Evolutionary conservation across 2,329 filamentous ascomycete species (phyloP).

Genomic region (Arthrobotrys megalospora): DNA sequence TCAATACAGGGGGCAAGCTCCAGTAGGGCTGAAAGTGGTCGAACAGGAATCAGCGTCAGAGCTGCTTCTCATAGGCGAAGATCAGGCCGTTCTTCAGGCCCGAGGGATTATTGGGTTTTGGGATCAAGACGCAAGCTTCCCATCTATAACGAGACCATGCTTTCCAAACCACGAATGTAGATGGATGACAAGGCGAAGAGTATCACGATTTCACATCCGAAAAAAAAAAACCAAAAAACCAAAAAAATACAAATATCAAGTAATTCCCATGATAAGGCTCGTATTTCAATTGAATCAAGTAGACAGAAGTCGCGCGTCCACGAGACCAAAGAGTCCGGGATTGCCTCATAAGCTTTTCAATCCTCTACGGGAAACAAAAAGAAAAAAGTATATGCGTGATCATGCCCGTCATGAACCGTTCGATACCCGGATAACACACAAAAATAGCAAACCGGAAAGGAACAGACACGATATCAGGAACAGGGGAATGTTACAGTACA

Average conservation of each 20-base stretch:
- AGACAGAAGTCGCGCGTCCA: background rate
- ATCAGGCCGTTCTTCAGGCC: slow-evolving; percentile 32
- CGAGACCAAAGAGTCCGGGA: slow-evolving; percentile 14
- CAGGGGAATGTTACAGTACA: slow-evolving; percentile 60
- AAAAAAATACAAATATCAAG: background rate
- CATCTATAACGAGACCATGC: slow-evolving; percentile 20
- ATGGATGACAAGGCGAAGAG: background rate
- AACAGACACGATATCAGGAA: slow-evolving; percentile 55
- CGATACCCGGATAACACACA: slow-evolving; percentile 45
- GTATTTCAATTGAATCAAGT: slow-evolving; percentile 8
- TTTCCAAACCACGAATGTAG: background rate
- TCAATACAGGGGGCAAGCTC: background rate
- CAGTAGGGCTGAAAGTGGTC: background rate
- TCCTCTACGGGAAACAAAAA: slow-evolving; percentile 37
- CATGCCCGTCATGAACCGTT: slow-evolving; percentile 61
- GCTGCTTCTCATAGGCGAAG: slow-evolving; percentile 9
- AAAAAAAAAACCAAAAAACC: no score
- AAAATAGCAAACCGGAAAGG: slow-evolving; percentile 55
- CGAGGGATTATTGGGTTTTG: slow-evolving; percentile 52
- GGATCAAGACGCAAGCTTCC: slow-evolving; percentile 31
- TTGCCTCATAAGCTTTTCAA: slow-evolving; percentile 34
- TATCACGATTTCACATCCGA: background rate
- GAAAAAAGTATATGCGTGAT: slow-evolving; percentile 43
- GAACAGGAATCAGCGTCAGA: no score
- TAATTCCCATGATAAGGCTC: slow-evolving; percentile 15